These are phyloP conservation scores for Entophlyctis luteolus DNA, from an alignment of 192 early-diverging fungal genomes.

Conservation along the genomic window DNA sequence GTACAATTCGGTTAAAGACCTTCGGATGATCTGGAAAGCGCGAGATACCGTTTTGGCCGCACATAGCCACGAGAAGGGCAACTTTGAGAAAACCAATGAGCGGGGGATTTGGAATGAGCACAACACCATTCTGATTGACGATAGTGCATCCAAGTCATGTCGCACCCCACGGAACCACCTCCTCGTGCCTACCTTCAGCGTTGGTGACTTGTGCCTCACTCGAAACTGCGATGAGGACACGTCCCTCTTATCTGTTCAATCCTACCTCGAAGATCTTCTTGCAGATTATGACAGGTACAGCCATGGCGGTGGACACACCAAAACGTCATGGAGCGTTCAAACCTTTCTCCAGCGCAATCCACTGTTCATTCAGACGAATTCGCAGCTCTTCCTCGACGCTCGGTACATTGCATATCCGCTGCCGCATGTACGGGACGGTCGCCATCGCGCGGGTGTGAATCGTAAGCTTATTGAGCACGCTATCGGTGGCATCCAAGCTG, in stretches of 20 bases:
- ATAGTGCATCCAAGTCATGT: slow-evolving; percentile 32
- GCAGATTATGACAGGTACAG: neutral
- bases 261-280: neutral
- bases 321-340: slow-evolving; percentile 1
- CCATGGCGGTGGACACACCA: neutral
- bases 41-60: no score
- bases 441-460: neutral
- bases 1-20: slow-evolving; percentile 34
- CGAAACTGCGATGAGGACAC: slow-evolving; percentile 26
- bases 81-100: neutral
- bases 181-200: slow-evolving; percentile 38
- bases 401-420: neutral
- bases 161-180: slow-evolving; percentile 34
- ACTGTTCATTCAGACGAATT: neutral
- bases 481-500: neutral
- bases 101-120: slow-evolving; percentile 13
- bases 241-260: neutral
- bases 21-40: slow-evolving; percentile 34
- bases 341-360: neutral
- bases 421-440: neutral
- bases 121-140: slow-evolving; percentile 48
- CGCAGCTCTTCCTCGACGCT: neutral
- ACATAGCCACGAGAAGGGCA: no score
- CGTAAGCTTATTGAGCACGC: neutral
- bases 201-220: slow-evolving; percentile 19